Base-by-base conservation (phyloP, 2,329 filamentous ascomycete species). In the Nemania serpens region DNA sequence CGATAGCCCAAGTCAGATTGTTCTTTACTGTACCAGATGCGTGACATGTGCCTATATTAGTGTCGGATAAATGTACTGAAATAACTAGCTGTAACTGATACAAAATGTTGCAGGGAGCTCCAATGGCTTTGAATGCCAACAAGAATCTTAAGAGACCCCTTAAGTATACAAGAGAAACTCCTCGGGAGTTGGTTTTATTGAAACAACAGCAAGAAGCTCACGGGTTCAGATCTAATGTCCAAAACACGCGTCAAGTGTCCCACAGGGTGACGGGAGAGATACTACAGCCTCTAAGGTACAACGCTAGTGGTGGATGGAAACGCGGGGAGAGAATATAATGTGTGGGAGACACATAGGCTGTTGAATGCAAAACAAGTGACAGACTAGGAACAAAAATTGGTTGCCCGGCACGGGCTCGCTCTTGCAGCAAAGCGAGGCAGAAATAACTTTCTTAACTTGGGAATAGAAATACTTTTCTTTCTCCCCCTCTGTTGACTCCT, bases 201-300 rank as follows among this genome's bases (percentile, higher is more conserved):
- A 37, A 46, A 22, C 15, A 25, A 20, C 58, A 43, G 17, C 49
- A 61, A 39, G 39, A 42, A 12, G 11, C 6, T 20, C 13, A 49
- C 39, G 50, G 54, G 2, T 34, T 59, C 20, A 15, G 41, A 55
- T 15, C 36, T 39, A 39, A 55, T 41, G 20, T 9, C 12, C 34
- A 43, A 43, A 41, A 55, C 22, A 53, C 54, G 17, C 59, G 56
- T 36, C 42, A 42, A 47, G 55, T 63, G 5, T 63, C 63, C 20
- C 60, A 63, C 15, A 63, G 55, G 15, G 59, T 51, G 3, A 62
- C 58, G 36, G 55, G 49, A 17, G 64, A 68, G 37, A 59, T 59
- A 37, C 49, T 68, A 13, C 52, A 57, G 39, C 54, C 61, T 20
- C 43, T 57, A 4, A 63, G 51, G 22, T 62, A 66, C 25, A 58